Base-by-base conservation (phyloP, 1,284 basidiomycete genomes). In the Trichosporon ovoides region DNA sequence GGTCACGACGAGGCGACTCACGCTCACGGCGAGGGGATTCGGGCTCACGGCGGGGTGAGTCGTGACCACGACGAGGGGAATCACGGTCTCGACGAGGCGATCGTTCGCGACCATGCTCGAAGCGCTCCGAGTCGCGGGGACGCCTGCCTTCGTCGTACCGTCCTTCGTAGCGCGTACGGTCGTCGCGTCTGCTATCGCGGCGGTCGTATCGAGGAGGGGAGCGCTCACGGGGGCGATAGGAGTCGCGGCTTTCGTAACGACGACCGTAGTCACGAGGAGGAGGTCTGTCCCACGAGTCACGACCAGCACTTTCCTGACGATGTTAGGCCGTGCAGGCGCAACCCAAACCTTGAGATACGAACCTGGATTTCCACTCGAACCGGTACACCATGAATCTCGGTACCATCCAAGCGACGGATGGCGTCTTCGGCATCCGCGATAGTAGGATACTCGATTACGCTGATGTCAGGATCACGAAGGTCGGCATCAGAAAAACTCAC, bases 341-440 rank as follows among this genome's bases (percentile, higher is more conserved):
- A 16, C 12, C 7, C 6, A 4, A 7, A 12, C 14, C 35, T 20
- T 19, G 14, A 11, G 28, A 31, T 4, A 70, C 72, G 59, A 52
- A 74, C 69, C 38, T 65, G 61, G 34, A 77, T 65, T 55, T 73
- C 68, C 31, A 75, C 64, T 49, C 67, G 70, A 43, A 75, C 73
- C 28, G 68, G 71, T 7, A 61, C 59, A 24, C 73, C 74, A 51
- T 75, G 72, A 58, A 78, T 74, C 57, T 75, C 73, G 20, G 72
- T 67, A 62, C 87, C 86, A 65, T 91, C 87, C 34, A 97, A 81
- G 31, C 87, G 85, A 70, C 85, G 87, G 65, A 93, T 85, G n/a
- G 93, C 93, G 62, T 87, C 86, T 52, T 96, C 91, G 50, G 91
- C 91, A 70, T 97, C 93, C 10, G 88, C 88, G 59, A 88, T 83